phyloP scores from a whole-genome alignment of 805 yeast genomes.

The Lipomyces mesembrius region DNA sequence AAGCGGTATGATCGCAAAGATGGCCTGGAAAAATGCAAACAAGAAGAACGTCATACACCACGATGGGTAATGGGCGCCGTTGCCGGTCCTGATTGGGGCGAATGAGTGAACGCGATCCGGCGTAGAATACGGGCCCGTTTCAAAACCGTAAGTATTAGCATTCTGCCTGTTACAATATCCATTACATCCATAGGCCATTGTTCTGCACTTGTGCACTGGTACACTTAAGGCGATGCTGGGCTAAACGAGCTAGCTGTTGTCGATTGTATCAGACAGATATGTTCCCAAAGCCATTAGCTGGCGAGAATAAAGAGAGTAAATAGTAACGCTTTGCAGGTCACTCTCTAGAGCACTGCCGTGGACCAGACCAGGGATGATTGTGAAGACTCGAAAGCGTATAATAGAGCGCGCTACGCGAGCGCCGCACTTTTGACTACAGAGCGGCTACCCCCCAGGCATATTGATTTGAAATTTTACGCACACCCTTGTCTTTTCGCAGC shows the following conservation, averaged over 20 bases:
- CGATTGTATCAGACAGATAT: neutral
- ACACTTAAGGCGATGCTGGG: no score
- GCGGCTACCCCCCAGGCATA: no score
- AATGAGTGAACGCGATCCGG: neutral
- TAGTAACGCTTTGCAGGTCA: no score
- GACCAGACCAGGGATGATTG: no score
- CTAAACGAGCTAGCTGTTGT: neutral
- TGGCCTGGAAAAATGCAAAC: conserved; percentile 27
- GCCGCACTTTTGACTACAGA: no score
- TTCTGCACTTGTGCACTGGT: neutral
- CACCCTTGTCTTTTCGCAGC: no score
- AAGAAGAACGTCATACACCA: conserved; percentile 27
- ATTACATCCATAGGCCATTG: neutral
- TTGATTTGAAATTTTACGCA: no score
- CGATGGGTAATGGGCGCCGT: conserved; percentile 17
- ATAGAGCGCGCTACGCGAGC: no score
- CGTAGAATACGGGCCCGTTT: neutral
- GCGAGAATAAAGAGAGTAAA: neutral
- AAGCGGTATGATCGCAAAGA: conserved; percentile 24
- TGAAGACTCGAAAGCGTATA: no score
- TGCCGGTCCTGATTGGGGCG: neutral
- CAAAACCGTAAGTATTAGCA: neutral
- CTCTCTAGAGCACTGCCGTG: no score
- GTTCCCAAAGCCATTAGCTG: neutral
- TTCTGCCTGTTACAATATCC: neutral